Percentiles rank a stretch among this genome's conserved stretches.
Conservation (phyloP, 805 yeast genomes). For the Ogataea kodamae region DNA sequence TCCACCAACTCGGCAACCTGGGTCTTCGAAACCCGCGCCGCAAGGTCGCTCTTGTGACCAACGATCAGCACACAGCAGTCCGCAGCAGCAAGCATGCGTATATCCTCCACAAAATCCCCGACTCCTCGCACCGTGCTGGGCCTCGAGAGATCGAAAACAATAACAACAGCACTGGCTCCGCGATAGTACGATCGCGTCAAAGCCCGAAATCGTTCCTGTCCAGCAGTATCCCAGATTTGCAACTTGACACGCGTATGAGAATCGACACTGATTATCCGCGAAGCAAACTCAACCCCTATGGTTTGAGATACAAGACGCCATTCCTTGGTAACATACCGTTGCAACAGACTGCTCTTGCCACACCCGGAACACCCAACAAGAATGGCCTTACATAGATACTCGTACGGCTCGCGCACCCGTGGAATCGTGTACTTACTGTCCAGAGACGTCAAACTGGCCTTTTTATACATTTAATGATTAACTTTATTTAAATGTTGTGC, state of each 20-base stretch:
- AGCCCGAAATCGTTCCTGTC: constrained; percentile 32
- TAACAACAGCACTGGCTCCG: constrained; percentile 36
- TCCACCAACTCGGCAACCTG: constrained; percentile 14
- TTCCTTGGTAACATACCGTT: constrained; percentile 31
- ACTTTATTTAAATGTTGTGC: too few species aligned
- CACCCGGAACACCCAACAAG: constrained; percentile 17
- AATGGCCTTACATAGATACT: constrained; percentile 33
- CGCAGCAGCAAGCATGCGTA: constrained; percentile 27
- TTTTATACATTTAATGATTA: constrained; percentile 16
- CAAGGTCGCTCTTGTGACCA: constrained; percentile 35
- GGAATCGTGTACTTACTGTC: constrained; percentile 20
- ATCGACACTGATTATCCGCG: constrained; percentile 28
- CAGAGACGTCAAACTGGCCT: constrained; percentile 18
- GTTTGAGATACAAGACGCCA: constrained; percentile 34
- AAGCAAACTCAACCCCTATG: constrained; percentile 40
- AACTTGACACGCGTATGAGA: constrained; percentile 24
- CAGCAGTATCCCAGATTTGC: constrained; percentile 27
- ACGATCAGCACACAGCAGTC: constrained; percentile 32
- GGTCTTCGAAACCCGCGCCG: constrained; percentile 9
- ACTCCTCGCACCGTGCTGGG: constrained; percentile 26
- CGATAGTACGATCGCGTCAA: constrained; percentile 38
- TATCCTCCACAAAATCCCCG: constrained; percentile 32
- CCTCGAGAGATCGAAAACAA: constrained; percentile 34
- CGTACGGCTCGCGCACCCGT: constrained; percentile 27
- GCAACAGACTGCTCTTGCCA: constrained; percentile 34